phyloP scores from a whole-genome alignment of 179 eudicot species.

The Silene vulgaris region DNA sequence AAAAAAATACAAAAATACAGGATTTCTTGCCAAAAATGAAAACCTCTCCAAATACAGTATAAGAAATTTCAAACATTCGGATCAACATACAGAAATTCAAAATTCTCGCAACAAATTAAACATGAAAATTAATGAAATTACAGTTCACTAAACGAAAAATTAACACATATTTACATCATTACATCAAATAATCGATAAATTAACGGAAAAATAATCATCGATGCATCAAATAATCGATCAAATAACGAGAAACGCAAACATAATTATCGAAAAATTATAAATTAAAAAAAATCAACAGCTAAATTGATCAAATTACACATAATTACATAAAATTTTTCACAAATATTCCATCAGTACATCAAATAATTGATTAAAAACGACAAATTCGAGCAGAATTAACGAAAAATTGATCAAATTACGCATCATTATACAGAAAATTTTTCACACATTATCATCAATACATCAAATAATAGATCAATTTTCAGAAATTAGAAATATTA shows the following conservation, averaged over 20 bases:
- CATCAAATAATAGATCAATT: background rate
- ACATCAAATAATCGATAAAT: background rate
- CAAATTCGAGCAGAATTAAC: background rate
- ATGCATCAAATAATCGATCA: too few relatives aligned
- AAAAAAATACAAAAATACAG: background rate
- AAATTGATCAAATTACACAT: too few relatives aligned
- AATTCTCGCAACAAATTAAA: background rate
- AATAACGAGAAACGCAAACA: too few relatives aligned
- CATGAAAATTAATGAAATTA: too few relatives aligned
- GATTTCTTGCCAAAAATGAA: background rate
- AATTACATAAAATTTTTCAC: background rate
- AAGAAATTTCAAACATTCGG: background rate
- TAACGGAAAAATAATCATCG: too few relatives aligned
- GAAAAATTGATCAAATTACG: background rate
- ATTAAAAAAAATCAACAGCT: too few relatives aligned
- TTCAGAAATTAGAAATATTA: background rate
- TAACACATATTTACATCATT: background rate
- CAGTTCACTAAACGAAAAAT: background rate
- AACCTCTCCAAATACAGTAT: background rate
- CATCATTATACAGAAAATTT: background rate
- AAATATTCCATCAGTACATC: background rate
- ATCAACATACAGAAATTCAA: constrained; percentile 8
- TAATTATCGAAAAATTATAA: too few relatives aligned
- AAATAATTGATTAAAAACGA: background rate
- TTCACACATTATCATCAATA: background rate